Percentiles rank a stretch among this genome's conserved stretches.
Conservation (phyloP, 768 basidiomycete genomes). For the Lyophyllum shimeji region DNA sequence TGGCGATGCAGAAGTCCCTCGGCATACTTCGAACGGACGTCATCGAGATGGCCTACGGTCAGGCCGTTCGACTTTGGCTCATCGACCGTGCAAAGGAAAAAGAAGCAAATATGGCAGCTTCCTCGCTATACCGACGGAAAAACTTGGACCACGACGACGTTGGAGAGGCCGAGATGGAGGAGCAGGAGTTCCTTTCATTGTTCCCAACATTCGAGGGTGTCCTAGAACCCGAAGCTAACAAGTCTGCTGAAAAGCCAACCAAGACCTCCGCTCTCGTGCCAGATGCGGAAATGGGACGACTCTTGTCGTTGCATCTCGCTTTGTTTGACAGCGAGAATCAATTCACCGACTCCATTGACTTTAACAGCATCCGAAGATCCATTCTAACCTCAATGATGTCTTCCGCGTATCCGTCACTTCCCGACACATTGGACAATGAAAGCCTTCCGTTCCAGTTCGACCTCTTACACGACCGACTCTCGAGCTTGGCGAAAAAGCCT, state of each 20-base stretch:
- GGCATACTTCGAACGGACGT: constrained; percentile 35
- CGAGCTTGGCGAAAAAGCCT: constrained; percentile 26
- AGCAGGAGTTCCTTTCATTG: constrained; percentile 76
- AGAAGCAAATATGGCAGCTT: constrained; percentile 59
- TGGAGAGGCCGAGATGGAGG: constrained; percentile 76
- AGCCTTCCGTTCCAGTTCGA: constrained; percentile 53
- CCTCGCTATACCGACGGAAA: constrained; percentile 75
- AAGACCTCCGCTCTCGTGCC: constrained; percentile 28
- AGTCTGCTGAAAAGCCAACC: constrained; percentile 10
- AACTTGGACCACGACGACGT: constrained; percentile 50
- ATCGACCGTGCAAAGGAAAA: constrained; percentile 73
- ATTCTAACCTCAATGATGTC: constrained; percentile 33
- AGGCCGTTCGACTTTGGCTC: constrained; percentile 78
- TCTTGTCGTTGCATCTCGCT: constrained; percentile 49
- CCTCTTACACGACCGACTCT: constrained; percentile 43
- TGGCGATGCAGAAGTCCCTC: constrained; percentile 42
- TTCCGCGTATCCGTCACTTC: constrained; percentile 27
- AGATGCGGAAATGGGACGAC: constrained; percentile 30
- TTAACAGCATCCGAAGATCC: constrained; percentile 31
- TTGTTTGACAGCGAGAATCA: constrained; percentile 29
- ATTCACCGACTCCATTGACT: constrained; percentile 16
- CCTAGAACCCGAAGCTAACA: constrained; percentile 32
- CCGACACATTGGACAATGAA: constrained; percentile 47
- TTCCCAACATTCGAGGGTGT: constrained; percentile 84
- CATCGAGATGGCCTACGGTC: constrained; percentile 61